Conservation (phyloP, 1,284 basidiomycete species). For the Ganoderma resinaceum region DNA sequence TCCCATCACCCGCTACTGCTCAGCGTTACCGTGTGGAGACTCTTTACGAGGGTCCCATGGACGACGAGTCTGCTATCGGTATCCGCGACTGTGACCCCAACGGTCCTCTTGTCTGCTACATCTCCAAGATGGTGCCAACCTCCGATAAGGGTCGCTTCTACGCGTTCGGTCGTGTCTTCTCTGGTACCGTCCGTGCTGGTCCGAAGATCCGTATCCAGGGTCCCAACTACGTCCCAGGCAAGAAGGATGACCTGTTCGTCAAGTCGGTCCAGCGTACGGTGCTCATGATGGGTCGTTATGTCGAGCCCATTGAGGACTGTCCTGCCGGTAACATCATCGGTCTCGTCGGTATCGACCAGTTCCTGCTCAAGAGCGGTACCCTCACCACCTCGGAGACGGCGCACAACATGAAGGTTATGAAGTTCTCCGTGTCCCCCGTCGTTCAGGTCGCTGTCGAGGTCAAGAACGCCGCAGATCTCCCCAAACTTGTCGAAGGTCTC, state of each 20-base stretch:
- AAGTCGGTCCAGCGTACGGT: slow-evolving; percentile 99
- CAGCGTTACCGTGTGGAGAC: slow-evolving; percentile 99
- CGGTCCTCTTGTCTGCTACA: slow-evolving; percentile 96
- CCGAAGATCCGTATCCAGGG: slow-evolving; percentile 99
- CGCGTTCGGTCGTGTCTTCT: slow-evolving; percentile 99
- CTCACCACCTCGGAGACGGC: slow-evolving; percentile 98
- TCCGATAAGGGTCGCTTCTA: slow-evolving; percentile 99
- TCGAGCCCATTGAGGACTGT: slow-evolving; percentile 99
- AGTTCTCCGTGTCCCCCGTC: slow-evolving; percentile 99
- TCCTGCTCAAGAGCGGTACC: slow-evolving; percentile 99
- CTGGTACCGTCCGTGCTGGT: slow-evolving; percentile 95
- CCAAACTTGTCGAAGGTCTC: slow-evolving; percentile 99
- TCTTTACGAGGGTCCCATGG: slow-evolving; percentile 99
- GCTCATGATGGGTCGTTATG: slow-evolving; percentile 99
- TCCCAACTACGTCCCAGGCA: slow-evolving; percentile 98
- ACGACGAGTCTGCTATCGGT: slow-evolving; percentile 98
- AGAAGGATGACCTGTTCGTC: slow-evolving; percentile 98
- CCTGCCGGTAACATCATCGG: slow-evolving; percentile 99
- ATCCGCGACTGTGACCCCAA: slow-evolving; percentile 99
- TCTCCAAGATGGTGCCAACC: slow-evolving; percentile 99
- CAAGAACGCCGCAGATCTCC: slow-evolving; percentile 99
- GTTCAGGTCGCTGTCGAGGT: slow-evolving; percentile 99
- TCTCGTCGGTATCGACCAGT: slow-evolving; percentile 99
- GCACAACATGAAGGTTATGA: slow-evolving; percentile 99
- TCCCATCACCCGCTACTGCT: slow-evolving; percentile 96